phyloP scores from a whole-genome alignment of 331 rosid species.

The Malus hybrid region DNA sequence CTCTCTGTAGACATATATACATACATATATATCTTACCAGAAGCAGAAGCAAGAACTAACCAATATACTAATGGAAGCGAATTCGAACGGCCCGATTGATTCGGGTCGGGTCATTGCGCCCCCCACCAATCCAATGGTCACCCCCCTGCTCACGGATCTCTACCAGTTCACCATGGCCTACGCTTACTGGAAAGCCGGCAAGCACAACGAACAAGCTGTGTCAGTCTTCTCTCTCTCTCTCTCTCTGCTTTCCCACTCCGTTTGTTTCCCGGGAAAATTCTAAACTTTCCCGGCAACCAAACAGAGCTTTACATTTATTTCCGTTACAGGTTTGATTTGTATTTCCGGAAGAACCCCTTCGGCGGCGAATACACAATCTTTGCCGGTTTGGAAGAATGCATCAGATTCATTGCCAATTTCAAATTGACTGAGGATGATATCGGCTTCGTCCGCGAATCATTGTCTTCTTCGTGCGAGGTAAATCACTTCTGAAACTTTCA shows the following conservation, averaged over 20 bases:
- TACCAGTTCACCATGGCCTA: constrained; percentile 99
- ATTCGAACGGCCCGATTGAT: constrained; percentile 44
- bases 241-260: not conserved
- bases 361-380: constrained; percentile 90
- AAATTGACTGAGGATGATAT: constrained; percentile 62
- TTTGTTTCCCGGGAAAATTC: constrained; percentile 20
- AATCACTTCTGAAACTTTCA: not conserved
- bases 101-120: constrained; percentile 26
- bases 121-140: constrained; percentile 90
- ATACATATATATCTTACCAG: not conserved
- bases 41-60: not conserved
- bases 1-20: not conserved
- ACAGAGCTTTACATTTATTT: not conserved
- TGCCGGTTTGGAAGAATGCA: constrained; percentile 92
- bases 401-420: constrained; percentile 66
- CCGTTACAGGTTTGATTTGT: constrained; percentile 73
- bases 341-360: constrained; percentile 87
- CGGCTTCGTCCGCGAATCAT: constrained; percentile 41
- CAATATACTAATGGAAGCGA: constrained; percentile 29
- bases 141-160: constrained; percentile 88
- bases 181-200: constrained; percentile 96
- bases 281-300: not conserved
- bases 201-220: constrained; percentile 88
- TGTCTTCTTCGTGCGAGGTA: constrained; percentile 83
- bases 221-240: constrained; percentile 28